Evolutionary conservation across 352 stramenopile genomes (phyloP), one percentile per base, ranked within the genome.

Genomic region (Globisporangium nodosum): DNA sequence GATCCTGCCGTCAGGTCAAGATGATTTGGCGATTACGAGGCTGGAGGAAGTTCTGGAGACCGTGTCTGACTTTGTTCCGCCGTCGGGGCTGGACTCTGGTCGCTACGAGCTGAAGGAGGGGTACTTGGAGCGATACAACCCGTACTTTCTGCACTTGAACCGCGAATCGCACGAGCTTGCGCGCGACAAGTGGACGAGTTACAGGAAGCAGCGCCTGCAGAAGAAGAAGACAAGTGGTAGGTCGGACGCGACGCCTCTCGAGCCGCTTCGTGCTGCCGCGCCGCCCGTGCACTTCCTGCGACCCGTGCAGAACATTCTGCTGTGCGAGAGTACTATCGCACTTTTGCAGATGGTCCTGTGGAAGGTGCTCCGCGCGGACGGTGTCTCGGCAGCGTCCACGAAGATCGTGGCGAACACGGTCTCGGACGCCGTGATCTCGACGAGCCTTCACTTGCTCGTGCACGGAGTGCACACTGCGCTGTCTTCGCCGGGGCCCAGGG

Each of bases 141-240:
- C 86, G 15, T 95, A 95, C 40, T 93, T 90, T 56, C 56, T 93
- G 58, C 86, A 95, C 52, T 56, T 95, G 13, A 95, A 92, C 47
- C 80, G 86, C 21, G 86, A 95, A 68, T 64, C 80, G 11, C 86
- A 95, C 52, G 86, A 95, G 49, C 56, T 86, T 35, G 86, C 86
- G 3, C 84, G 86, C 33, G 86, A 94, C 72, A 81, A 78, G 49
- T 94, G 85, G 79, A 90, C 85, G 8, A 88, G 63, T 15, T 83
- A 87, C 58, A 76, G 85, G 35, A 92, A 91, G 37, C 39, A 60
- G 31, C 64, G 52, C 24, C 65, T 71, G 5, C 61, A 70, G 61
- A 78, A 85, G 61, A 47, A 55, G 52, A 59, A 59, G 11, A 49
- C 49, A 30, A 65, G 20, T 53, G 51, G 52, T 42, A 64, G 37